Base-by-base conservation (phyloP, 208 protist genomes). In the Trypanosoma grayi region DNA sequence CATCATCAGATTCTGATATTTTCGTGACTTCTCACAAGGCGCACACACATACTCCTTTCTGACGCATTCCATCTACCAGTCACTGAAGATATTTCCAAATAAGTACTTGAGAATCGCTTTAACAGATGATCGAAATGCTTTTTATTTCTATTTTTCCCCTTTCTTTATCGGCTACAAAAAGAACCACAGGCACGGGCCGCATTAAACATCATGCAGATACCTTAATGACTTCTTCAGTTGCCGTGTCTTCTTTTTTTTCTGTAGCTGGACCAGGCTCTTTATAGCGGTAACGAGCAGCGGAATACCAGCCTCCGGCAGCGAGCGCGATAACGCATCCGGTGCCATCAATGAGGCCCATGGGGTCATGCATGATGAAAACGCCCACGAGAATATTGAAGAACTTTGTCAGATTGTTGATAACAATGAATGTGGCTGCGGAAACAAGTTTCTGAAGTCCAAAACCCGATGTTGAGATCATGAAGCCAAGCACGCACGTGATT, bases 391-490 rank as follows among this genome's bases (percentile, higher is more conserved):
- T 78, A 57, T 75, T 75, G 1, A 70, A 40, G 36, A 78, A 64
- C 53, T 78, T 78, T 13, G 67, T 70, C 39, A 78, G 40, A 33
- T 78, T 78, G 34, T 78, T 78, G 18, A 78, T 51, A 3, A 71
- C 72, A 10, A 78, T 46, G 39, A 78, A 75, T 10, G 72, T 71
- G 11, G 66, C 51, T 16, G 66, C 72, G 28, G 72, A 78, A 10
- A 78, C 72, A 36, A 78, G 67, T 39, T 78, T 78, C 40, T 75
- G 67, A 46, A 75, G 59, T 25, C 60, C 67, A 41, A 78, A 78
- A 16, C 72, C 72, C 18, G 50, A 70, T 13, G 67, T 78, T 44
- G 64, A 66, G 22, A 78, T 73, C 66, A 73, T 75, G 52, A 75
- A 78, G 2, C 72, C 66, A 27, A 68, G 34, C 11, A 62, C 30